Evolutionary conservation across 148 eudicot species (phyloP).

Genomic region (Cornus suecica): DNA sequence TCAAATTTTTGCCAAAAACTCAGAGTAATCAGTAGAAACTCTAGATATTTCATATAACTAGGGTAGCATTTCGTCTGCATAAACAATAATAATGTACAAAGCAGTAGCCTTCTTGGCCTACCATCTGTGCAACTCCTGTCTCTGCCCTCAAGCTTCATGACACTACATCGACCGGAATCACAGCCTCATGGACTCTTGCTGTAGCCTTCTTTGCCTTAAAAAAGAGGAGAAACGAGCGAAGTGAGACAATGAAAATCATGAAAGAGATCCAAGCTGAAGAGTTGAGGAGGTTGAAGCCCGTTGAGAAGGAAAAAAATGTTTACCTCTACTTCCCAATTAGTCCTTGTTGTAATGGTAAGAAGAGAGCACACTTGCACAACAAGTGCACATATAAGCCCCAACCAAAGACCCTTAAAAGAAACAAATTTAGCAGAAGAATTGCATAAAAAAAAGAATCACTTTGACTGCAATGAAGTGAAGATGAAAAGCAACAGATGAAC

Average conservation of each 20-base stretch:
- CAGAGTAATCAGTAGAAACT: too few species aligned
- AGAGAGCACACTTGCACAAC: constrained; percentile 60
- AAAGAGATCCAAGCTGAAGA: background rate
- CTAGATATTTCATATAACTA: too few species aligned
- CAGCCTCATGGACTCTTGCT: constrained; percentile 45
- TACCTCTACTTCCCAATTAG: constrained; percentile 71
- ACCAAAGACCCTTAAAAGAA: constrained; percentile 64
- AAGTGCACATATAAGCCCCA: constrained; percentile 72
- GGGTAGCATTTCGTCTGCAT: too few species aligned
- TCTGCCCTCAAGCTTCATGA: constrained; percentile 30
- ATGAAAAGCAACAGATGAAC: background rate
- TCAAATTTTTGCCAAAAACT: too few species aligned
- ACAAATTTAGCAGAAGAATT: background rate
- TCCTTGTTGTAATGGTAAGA: constrained; percentile 41
- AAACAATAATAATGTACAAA: too few species aligned
- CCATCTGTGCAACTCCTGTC: too few species aligned
- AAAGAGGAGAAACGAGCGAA: background rate
- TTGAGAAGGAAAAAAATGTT: constrained; percentile 1
- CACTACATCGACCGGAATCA: constrained; percentile 33
- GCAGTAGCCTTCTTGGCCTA: too few species aligned
- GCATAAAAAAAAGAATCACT: background rate
- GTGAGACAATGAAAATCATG: background rate
- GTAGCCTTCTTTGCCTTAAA: constrained; percentile 61
- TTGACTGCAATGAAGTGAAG: background rate
- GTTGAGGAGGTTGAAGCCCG: background rate